Evolutionary conservation across 768 basidiomycete genomes (phyloP).

Genomic region (Mycena amicta): DNA sequence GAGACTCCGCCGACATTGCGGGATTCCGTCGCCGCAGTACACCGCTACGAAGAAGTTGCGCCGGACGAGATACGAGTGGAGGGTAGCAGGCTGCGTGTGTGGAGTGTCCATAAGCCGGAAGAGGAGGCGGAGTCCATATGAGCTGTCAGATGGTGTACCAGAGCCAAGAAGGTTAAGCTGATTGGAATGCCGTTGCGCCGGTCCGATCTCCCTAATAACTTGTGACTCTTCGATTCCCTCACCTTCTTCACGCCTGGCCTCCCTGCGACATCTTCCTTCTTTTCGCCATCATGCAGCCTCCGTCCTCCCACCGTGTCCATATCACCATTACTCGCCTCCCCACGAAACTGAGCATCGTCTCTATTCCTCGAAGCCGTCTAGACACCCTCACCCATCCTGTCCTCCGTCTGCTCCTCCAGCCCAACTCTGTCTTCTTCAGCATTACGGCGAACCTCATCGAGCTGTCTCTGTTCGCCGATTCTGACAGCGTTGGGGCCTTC

Average conservation of each 20-base stretch:
- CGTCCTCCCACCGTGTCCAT: background rate
- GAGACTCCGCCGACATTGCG: background rate
- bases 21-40: constrained; percentile 1
- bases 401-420: constrained; percentile 70
- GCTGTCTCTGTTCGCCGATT: constrained; percentile 73
- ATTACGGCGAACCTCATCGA: constrained; percentile 81
- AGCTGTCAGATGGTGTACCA: background rate
- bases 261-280: background rate
- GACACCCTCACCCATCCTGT: constrained; percentile 58
- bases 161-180: background rate
- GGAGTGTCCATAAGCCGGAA: background rate
- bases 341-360: constrained; percentile 70
- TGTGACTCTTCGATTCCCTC: background rate
- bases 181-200: background rate
- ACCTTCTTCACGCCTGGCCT: background rate
- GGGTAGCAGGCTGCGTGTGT: background rate
- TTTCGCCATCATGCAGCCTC: background rate
- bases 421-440: constrained; percentile 68
- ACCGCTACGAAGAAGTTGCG: constrained; percentile 5
- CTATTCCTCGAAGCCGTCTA: constrained; percentile 73
- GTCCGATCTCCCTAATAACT: background rate
- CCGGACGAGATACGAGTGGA: constrained; percentile 3
- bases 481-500: constrained; percentile 58
- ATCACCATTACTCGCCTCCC: constrained; percentile 71
- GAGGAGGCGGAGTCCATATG: background rate